A percentile compares a stretch with the other conserved stretches of the same genome.
These are phyloP conservation scores for Tylopilus felleus DNA, from an alignment of 768 basidiomycete genomes.

Conservation along the genomic window DNA sequence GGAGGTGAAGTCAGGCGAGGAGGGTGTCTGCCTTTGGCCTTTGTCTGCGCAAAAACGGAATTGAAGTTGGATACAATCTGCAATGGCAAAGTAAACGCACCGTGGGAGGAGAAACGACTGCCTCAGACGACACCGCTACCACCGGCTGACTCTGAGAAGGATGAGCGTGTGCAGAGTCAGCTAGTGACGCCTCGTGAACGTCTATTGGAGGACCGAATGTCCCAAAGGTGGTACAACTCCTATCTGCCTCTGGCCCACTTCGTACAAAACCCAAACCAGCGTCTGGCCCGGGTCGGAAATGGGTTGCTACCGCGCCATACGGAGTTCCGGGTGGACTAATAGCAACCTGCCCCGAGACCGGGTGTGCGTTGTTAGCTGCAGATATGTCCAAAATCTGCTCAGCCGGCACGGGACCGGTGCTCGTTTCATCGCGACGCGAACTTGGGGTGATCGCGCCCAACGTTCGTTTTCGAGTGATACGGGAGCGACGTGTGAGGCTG, in stretches of 20 bases:
- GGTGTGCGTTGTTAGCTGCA: slow-evolving; percentile 17
- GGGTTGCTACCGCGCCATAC: slow-evolving; percentile 10
- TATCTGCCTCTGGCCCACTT: slow-evolving; percentile 14
- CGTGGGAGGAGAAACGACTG: slow-evolving; percentile 9
- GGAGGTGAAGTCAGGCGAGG: slow-evolving; percentile 36
- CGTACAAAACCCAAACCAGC: slow-evolving; percentile 7
- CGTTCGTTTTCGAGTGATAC: slow-evolving; percentile 52
- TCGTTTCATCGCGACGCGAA: slow-evolving; percentile 22
- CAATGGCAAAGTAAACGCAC: slow-evolving; percentile 20
- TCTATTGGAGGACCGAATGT: slow-evolving; percentile 25
- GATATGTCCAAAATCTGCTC: slow-evolving; percentile 31
- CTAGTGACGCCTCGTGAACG: slow-evolving; percentile 6
- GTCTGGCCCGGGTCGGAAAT: slow-evolving; percentile 13
- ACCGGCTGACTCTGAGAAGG: slow-evolving; percentile 10
- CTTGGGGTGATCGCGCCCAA: slow-evolving; percentile 43
- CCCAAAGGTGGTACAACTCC: slow-evolving; percentile 24
- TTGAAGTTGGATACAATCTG: slow-evolving; percentile 18
- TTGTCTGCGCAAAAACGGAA: slow-evolving; percentile 23
- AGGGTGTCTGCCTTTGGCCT: slow-evolving; percentile 35
- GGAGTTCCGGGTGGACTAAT: slow-evolving; percentile 10
- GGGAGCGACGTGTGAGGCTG: slow-evolving; percentile 49
- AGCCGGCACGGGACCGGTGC: slow-evolving; percentile 1
- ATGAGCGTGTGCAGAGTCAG: neutral
- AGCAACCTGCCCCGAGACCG: neutral
- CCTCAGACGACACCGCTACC: slow-evolving; percentile 12